A percentile compares a stretch with the other conserved stretches of the same genome.
These are phyloP conservation scores for Filobasidium floriforme DNA, from an alignment of 768 basidiomycete species.

Conservation along the genomic window DNA sequence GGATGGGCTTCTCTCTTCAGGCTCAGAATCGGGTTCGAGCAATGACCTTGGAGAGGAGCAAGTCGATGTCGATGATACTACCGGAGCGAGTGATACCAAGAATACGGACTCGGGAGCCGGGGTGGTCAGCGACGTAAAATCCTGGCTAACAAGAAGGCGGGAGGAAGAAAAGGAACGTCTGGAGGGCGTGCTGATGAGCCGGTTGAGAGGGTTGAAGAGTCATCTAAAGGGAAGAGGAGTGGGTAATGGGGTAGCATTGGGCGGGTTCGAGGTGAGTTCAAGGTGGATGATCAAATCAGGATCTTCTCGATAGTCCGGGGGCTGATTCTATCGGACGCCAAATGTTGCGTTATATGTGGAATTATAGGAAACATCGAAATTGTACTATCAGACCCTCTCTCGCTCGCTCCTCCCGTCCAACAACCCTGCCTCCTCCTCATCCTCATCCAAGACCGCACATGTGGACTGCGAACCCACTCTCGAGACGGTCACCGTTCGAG, in stretches of 20 bases:
- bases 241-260: background rate
- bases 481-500: background rate
- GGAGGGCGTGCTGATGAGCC: background rate
- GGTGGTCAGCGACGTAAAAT: background rate
- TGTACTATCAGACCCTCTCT: background rate
- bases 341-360: background rate
- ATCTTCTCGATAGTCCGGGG: background rate
- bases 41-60: background rate
- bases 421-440: background rate
- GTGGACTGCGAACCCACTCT: background rate
- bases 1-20: background rate
- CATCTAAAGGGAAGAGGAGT: background rate
- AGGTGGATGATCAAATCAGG: too few species aligned
- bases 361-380: slow-evolving; percentile 3
- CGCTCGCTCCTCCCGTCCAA: background rate
- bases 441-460: background rate
- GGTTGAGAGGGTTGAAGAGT: background rate
- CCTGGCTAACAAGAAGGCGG: background rate
- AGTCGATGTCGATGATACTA: background rate
- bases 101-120: background rate
- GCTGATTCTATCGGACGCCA: background rate
- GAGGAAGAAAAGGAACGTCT: background rate
- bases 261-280: background rate
- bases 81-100: background rate
- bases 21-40: background rate